These are phyloP conservation scores for Cryphonectria parasitica DNA, from an alignment of 2,329 filamentous ascomycete species.

Conservation along the genomic window DNA sequence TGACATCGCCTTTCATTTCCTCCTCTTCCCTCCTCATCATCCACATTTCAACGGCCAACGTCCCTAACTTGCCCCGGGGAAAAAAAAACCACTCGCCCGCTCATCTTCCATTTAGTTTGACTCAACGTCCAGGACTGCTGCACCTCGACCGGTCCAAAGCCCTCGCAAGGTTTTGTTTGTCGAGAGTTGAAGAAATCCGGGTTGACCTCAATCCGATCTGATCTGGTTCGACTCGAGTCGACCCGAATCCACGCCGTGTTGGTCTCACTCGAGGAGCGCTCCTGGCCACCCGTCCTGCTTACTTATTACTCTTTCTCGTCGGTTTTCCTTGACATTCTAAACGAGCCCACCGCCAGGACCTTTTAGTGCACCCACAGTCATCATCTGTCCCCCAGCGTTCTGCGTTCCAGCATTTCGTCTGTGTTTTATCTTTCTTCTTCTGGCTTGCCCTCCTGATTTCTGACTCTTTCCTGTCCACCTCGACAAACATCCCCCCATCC, in stretches of 20 bases:
- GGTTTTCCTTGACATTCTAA: conserved; percentile 12
- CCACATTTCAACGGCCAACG: conserved; percentile 4
- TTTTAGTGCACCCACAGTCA: conserved; percentile 11
- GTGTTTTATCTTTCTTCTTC: conserved; percentile 22
- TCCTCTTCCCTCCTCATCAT: not conserved
- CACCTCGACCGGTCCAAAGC: not conserved
- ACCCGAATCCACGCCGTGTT: conserved; percentile 4
- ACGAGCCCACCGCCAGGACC: conserved; percentile 5
- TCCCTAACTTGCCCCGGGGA: not conserved
- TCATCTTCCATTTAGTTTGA: not conserved
- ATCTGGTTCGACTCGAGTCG: conserved; percentile 8
- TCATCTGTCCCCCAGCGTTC: conserved; percentile 5
- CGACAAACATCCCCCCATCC: conserved; percentile 4
- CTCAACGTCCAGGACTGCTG: not conserved
- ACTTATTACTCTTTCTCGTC: conserved; percentile 10
- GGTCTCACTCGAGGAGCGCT: conserved; percentile 15
- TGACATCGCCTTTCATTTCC: conserved; percentile 5
- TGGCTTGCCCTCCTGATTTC: not conserved
- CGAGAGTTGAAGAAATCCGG: not conserved
- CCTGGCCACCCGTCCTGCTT: conserved; percentile 17
- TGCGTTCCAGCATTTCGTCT: conserved; percentile 9
- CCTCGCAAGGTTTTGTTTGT: not conserved
- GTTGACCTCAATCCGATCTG: not conserved
- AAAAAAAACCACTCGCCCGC: not conserved
- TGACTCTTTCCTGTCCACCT: conserved; percentile 9